These are phyloP conservation scores for Brettanomyces sp. DNA, from an alignment of 805 yeast species.

Conservation along the genomic window DNA sequence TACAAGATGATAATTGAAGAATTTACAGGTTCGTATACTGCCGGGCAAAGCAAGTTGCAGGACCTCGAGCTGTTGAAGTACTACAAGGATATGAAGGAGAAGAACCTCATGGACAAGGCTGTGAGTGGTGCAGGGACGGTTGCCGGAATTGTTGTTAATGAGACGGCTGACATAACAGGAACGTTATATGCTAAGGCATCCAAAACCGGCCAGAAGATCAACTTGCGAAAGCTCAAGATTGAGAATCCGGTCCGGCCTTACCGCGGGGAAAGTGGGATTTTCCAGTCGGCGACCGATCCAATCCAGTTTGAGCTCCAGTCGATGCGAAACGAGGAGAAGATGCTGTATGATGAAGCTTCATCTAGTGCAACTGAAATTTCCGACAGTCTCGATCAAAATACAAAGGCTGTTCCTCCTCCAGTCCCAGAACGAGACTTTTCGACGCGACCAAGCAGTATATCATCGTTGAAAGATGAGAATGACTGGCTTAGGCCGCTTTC, in stretches of 20 bases:
- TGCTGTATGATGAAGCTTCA: neutral
- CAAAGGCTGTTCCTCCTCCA: neutral
- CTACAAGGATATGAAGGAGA: slow-evolving; percentile 28
- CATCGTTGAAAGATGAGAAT: slow-evolving; percentile 1
- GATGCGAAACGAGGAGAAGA: neutral
- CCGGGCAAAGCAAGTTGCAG: slow-evolving; percentile 30
- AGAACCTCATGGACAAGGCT: slow-evolving; percentile 26
- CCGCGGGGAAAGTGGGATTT: slow-evolving; percentile 23
- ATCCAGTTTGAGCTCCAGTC: slow-evolving; percentile 8
- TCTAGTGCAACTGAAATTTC: neutral
- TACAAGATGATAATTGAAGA: slow-evolving; percentile 28
- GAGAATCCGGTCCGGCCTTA: slow-evolving; percentile 28
- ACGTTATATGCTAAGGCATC: slow-evolving; percentile 24
- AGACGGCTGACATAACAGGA: slow-evolving; percentile 21
- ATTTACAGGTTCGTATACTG: slow-evolving; percentile 29
- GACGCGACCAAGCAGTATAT: neutral
- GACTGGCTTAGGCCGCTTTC: slow-evolving; percentile 13
- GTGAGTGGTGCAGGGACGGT: slow-evolving; percentile 14
- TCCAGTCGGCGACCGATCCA: slow-evolving; percentile 22
- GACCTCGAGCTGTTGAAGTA: slow-evolving; percentile 28
- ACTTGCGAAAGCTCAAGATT: slow-evolving; percentile 14
- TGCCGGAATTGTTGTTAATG: slow-evolving; percentile 19
- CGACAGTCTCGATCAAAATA: neutral
- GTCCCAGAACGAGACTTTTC: neutral
- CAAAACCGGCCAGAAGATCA: slow-evolving; percentile 20